A percentile compares a stretch with the other conserved stretches of the same genome.
These are phyloP conservation scores for Penicillium corylophilum DNA, from an alignment of 2,329 filamentous ascomycete species.

Conservation along the genomic window DNA sequence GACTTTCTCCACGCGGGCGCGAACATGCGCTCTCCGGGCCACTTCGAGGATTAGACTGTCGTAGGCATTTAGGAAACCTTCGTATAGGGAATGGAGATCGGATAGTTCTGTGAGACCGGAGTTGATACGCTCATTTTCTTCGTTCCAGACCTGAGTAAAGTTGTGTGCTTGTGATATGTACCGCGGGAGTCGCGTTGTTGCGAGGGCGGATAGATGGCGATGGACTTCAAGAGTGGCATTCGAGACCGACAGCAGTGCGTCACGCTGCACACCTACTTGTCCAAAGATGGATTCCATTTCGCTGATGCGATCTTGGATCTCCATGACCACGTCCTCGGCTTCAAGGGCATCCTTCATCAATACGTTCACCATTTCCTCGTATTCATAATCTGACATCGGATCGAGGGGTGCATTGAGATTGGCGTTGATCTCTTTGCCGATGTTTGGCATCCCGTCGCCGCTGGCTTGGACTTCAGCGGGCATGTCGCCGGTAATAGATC, in stretches of 20 bases:
- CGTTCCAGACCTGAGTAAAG: constrained; percentile 62
- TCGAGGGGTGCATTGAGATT: constrained; percentile 55
- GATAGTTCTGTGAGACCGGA: constrained; percentile 73
- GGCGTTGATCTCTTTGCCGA: constrained; percentile 33
- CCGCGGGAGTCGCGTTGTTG: constrained; percentile 57
- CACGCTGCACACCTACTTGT: constrained; percentile 63
- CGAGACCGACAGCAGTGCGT: constrained; percentile 57
- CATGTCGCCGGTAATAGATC: constrained; percentile 64
- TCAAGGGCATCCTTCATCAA: constrained; percentile 59
- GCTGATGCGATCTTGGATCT: constrained; percentile 71
- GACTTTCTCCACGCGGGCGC: constrained; percentile 71
- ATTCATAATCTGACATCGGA: constrained; percentile 72
- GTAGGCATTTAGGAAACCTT: constrained; percentile 81
- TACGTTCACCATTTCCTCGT: constrained; percentile 78
- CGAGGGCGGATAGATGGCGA: constrained; percentile 65
- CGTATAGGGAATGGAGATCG: constrained; percentile 77
- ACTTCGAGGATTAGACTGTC: constrained; percentile 81
- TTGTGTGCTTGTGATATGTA: constrained; percentile 50
- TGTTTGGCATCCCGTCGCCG: constrained; percentile 31
- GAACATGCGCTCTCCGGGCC: constrained; percentile 68
- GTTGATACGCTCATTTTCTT: constrained; percentile 69
- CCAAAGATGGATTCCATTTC: constrained; percentile 74
- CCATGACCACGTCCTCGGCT: constrained; percentile 61
- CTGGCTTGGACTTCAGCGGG: constrained; percentile 50
- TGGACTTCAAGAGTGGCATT: constrained; percentile 63